Evolutionary conservation across 495 filamentous ascomycete genomes (phyloP).

Genomic region (Astrothelium subdiscretum): DNA sequence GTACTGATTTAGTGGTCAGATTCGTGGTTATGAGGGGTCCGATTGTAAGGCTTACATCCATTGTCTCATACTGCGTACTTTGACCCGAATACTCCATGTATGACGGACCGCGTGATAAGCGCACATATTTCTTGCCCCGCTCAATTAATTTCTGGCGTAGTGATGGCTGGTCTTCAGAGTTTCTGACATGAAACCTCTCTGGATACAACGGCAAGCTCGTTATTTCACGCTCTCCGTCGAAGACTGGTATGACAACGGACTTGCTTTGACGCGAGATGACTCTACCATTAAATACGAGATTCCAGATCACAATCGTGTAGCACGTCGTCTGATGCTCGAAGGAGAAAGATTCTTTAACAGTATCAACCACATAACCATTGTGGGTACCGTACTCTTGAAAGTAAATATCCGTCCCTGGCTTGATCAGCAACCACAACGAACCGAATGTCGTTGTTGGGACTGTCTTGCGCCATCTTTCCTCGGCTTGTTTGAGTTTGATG

Average conservation of each 20-base stretch:
- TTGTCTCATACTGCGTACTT: neutral
- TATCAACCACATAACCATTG: neutral
- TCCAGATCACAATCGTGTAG: neutral
- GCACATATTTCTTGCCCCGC: neutral
- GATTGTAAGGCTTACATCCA: neutral
- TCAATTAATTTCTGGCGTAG: neutral
- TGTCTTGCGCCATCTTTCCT: neutral
- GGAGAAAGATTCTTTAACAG: neutral
- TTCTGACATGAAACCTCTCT: neutral
- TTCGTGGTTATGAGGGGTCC: neutral
- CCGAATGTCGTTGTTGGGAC: neutral
- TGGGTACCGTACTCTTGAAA: neutral
- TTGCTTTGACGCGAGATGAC: neutral
- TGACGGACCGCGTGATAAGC: neutral
- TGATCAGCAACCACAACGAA: neutral
- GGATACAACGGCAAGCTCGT: neutral
- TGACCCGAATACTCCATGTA: neutral
- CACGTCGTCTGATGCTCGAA: neutral
- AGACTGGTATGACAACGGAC: neutral
- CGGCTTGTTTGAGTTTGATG: neutral
- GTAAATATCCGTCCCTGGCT: neutral
- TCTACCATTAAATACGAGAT: neutral
- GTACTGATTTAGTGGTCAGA: neutral
- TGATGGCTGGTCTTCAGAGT: neutral
- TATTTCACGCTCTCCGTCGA: neutral